phyloP scores from a whole-genome alignment of 371 early-diverging fungal genomes.

The Apophysomyces trapeziformis region DNA sequence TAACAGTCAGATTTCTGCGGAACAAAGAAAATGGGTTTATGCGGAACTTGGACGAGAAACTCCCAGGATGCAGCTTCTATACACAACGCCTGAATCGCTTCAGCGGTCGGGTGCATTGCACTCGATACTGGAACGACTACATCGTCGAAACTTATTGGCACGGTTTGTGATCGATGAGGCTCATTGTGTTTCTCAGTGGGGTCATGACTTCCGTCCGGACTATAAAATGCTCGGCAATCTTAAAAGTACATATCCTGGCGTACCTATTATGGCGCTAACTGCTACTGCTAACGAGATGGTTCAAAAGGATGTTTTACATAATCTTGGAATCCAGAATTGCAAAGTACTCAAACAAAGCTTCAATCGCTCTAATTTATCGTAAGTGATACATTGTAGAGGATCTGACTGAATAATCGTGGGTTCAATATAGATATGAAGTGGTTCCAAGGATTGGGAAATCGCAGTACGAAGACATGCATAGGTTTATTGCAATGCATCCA shows the following conservation, averaged over 20 bases:
- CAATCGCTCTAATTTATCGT: slow-evolving; percentile 82
- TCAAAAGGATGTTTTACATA: slow-evolving; percentile 71
- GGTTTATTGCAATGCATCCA: slow-evolving; percentile 75
- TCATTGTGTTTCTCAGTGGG: slow-evolving; percentile 98
- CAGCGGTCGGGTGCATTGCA: slow-evolving; percentile 72
- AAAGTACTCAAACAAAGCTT: slow-evolving; percentile 85
- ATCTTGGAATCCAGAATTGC: slow-evolving; percentile 73
- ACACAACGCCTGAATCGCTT: slow-evolving; percentile 97
- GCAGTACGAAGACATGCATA: slow-evolving; percentile 74
- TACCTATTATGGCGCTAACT: slow-evolving; percentile 98
- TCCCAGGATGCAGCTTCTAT: slow-evolving; percentile 71
- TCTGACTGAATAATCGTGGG: not conserved
- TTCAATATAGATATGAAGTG: slow-evolving; percentile 72
- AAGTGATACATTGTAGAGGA: slow-evolving; percentile 9
- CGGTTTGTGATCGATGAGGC: slow-evolving; percentile 99
- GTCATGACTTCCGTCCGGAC: slow-evolving; percentile 94
- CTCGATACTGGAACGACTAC: slow-evolving; percentile 57
- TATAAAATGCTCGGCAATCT: slow-evolving; percentile 78
- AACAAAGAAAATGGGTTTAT: slow-evolving; percentile 64
- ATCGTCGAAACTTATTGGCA: slow-evolving; percentile 67
- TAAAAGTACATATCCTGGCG: slow-evolving; percentile 67
- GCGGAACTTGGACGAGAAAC: slow-evolving; percentile 44
- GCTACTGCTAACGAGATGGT: slow-evolving; percentile 98
- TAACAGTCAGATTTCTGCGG: slow-evolving; percentile 61
- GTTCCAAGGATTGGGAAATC: slow-evolving; percentile 58